Evolutionary conservation across 129 eudicot genomes (phyloP).

Genomic region (Cynara cardunculus): DNA sequence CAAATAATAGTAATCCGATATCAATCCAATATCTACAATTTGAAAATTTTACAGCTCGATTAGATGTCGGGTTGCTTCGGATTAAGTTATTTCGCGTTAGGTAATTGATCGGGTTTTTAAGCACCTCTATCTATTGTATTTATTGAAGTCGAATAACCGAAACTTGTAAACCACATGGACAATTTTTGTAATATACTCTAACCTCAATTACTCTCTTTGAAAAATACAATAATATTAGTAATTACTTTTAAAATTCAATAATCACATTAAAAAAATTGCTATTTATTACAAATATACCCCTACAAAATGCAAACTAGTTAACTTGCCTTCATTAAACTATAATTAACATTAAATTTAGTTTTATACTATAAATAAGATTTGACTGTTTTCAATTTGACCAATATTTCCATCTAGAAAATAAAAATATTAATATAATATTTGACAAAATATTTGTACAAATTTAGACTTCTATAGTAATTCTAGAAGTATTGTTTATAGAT

Average conservation of each 20-base stretch:
- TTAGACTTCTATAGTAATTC: neutral
- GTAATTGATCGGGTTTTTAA: no score
- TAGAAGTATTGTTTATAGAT: neutral
- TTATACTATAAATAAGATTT: neutral
- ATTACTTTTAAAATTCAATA: neutral
- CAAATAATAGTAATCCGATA: no score
- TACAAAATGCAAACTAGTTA: neutral
- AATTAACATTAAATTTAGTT: neutral
- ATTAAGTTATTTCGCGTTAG: no score
- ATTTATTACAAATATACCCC: neutral
- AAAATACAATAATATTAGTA: neutral
- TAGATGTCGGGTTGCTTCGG: no score
- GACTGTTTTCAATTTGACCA: neutral
- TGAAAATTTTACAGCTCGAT: no score
- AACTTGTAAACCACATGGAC: neutral
- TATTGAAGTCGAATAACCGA: neutral
- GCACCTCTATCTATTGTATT: neutral
- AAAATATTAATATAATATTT: neutral
- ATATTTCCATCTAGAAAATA: neutral
- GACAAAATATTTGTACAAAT: neutral
- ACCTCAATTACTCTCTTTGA: neutral
- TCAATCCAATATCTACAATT: no score
- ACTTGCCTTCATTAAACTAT: no score
- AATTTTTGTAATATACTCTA: neutral
- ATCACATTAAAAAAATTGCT: neutral